Evolutionary conservation across 2,329 filamentous ascomycete genomes (phyloP).

Genomic region (Ceratocystis destructans): DNA sequence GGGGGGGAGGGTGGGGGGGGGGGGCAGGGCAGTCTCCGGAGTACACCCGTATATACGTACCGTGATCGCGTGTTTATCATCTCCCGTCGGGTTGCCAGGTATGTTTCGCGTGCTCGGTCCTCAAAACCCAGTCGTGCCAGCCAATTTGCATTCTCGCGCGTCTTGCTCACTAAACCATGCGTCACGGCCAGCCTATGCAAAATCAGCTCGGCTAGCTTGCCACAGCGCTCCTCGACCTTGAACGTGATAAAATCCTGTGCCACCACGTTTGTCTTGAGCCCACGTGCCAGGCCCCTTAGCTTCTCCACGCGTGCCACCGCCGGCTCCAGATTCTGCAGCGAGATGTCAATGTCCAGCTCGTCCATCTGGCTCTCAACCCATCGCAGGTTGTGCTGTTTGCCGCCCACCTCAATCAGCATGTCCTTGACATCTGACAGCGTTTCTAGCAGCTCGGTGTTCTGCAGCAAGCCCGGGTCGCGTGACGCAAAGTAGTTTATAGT

Average conservation of each 20-base stretch:
- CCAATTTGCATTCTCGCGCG: conserved; percentile 71
- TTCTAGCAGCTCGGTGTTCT: conserved; percentile 69
- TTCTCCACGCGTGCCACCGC: conserved; percentile 77
- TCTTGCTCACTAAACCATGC: conserved; percentile 62
- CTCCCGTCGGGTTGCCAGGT: conserved; percentile 63
- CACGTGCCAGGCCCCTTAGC: conserved; percentile 62
- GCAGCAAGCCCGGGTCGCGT: conserved; percentile 59
- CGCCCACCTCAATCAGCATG: conserved; percentile 88
- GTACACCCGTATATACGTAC: conserved; percentile 33
- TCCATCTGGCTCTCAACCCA: conserved; percentile 95
- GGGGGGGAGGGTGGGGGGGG: too few relatives aligned
- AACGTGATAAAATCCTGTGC: conserved; percentile 86
- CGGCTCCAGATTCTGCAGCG: conserved; percentile 73
- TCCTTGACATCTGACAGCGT: conserved; percentile 66
- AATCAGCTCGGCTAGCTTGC: conserved; percentile 61
- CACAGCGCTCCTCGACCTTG: conserved; percentile 77
- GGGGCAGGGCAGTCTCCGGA: neutral
- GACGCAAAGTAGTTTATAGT: conserved; percentile 76
- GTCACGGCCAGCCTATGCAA: conserved; percentile 64
- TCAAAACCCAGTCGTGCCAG: conserved; percentile 78
- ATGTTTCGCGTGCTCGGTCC: conserved; percentile 74
- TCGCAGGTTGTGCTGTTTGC: conserved; percentile 87
- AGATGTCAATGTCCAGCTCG: conserved; percentile 89
- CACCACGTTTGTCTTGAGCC: conserved; percentile 70
- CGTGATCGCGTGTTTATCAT: conserved; percentile 71